Evolutionary conservation across 2,329 filamentous ascomycete genomes (phyloP).

Genomic region (Metarhizium anisopliae): DNA sequence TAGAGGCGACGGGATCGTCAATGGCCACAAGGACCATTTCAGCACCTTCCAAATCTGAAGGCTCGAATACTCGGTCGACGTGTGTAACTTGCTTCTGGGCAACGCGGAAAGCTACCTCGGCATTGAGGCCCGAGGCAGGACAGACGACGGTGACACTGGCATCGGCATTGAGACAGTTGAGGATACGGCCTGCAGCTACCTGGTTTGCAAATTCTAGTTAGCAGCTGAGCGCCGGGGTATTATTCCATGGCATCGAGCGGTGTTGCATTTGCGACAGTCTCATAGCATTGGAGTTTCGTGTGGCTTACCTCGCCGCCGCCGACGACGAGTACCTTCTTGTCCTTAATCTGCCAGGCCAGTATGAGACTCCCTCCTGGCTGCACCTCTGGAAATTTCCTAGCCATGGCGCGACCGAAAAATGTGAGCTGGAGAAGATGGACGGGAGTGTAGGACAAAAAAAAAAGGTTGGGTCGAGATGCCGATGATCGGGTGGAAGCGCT

Average conservation of each 20-base stretch:
- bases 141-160: conserved; percentile 81
- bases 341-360: conserved; percentile 88
- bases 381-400: conserved; percentile 60
- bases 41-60: conserved; percentile 70
- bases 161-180: conserved; percentile 91
- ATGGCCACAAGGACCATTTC: conserved; percentile 91
- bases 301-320: conserved; percentile 80
- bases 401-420: conserved; percentile 20
- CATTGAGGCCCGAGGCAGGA: conserved; percentile 70
- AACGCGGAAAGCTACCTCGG: conserved; percentile 79
- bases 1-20: conserved; percentile 87
- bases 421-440: background rate
- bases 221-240: conserved; percentile 10
- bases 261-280: background rate
- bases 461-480: background rate
- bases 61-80: conserved; percentile 74
- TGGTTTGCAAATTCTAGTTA: conserved; percentile 28
- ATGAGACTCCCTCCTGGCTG: conserved; percentile 90
- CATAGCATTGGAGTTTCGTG: background rate
- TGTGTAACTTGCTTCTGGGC: conserved; percentile 67
- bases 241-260: background rate
- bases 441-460: background rate
- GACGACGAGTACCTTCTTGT: conserved; percentile 83
- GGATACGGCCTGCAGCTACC: conserved; percentile 91
- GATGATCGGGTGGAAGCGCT: background rate